Evolutionary conservation across 169 alveolate species (phyloP), one percentile per base, ranked within the genome.

Genomic region (Plasmodium blacklocki): DNA sequence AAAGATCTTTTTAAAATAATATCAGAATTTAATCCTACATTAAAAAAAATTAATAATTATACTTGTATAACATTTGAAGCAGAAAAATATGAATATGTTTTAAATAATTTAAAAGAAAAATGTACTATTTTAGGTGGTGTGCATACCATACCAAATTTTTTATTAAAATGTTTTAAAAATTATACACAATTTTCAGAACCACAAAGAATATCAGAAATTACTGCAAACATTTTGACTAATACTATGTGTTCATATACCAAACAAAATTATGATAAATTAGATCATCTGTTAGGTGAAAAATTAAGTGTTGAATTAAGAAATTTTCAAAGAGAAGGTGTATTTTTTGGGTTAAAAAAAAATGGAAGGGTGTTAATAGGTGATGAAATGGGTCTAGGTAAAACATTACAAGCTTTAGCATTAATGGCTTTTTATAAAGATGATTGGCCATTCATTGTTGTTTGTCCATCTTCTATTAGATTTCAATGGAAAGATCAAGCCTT

Each of bases 351-450:
- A 47, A 92, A 88, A 64, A 94, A 97, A 73, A 96, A 96, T 83
- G 99, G 99, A 9, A 95, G 99, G 67, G 94, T 96, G 39, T 86
- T 98, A 64, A 95, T 98, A 8, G 99, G 99, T 3, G 99, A 97
- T 89, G 99, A 98, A 86, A 98, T 98, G 99, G 99, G 99, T 3
- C 98, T 98, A 14, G 99, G 99, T 43, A 99, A 99, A 92, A 98
- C 99, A 2, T 94, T 97, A 4, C 99, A 98, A 92, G 99, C 99
- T 14, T 94, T 99, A 63, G 97, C 98, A 1, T 74, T 97, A 18
- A 95, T 99, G 23, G 97, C 98, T 73, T 86, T 94, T 60, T 98
- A 97, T 94, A 67, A 90, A 45, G 94, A 93, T 1, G 98, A 97
- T 43, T 98, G 99, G 99, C 99, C 99, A 7, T 95, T 98, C 54